Percentiles rank a stretch among this genome's conserved stretches.
These are phyloP conservation scores for Tolypocladium ophioglossoides DNA, from an alignment of 2,329 filamentous ascomycete species.

Conservation along the genomic window DNA sequence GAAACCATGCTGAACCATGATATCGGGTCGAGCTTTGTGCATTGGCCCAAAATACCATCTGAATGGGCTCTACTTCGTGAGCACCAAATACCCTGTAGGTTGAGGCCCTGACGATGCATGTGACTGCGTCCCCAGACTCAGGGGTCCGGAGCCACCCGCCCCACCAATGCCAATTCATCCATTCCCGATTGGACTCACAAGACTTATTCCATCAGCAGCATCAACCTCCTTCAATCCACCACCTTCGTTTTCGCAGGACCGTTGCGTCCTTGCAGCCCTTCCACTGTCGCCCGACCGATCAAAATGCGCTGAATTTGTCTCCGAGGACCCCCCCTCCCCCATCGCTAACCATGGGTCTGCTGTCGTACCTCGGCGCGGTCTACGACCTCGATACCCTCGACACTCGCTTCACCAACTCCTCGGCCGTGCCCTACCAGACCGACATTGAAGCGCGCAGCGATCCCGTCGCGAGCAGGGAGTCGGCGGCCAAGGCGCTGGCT, in stretches of 20 bases:
- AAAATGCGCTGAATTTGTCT: background rate
- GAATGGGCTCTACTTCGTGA: too few relatives aligned
- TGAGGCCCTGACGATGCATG: too few relatives aligned
- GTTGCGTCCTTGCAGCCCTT: background rate
- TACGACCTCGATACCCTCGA: conserved; percentile 56
- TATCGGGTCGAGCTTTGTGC: too few relatives aligned
- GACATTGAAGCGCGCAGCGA: conserved; percentile 41
- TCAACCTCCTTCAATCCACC: background rate
- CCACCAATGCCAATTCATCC: background rate
- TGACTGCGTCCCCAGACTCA: too few relatives aligned
- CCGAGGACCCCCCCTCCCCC: background rate
- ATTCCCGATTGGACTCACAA: background rate
- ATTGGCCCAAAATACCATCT: too few relatives aligned
- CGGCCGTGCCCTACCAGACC: conserved; percentile 54
- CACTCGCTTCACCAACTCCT: conserved; percentile 56
- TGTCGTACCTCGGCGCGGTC: conserved; percentile 37
- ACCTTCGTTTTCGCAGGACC: background rate
- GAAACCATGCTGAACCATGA: too few relatives aligned
- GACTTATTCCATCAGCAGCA: background rate
- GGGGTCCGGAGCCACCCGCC: background rate
- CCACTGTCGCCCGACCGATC: background rate
- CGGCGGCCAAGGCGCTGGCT: conserved; percentile 25
- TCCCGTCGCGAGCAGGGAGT: conserved; percentile 20
- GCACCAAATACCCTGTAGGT: too few relatives aligned
- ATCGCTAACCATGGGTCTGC: conserved; percentile 24